Evolutionary conservation across 2,329 filamentous ascomycete genomes (phyloP).

Genomic region (Ceratocystis lukuohia): DNA sequence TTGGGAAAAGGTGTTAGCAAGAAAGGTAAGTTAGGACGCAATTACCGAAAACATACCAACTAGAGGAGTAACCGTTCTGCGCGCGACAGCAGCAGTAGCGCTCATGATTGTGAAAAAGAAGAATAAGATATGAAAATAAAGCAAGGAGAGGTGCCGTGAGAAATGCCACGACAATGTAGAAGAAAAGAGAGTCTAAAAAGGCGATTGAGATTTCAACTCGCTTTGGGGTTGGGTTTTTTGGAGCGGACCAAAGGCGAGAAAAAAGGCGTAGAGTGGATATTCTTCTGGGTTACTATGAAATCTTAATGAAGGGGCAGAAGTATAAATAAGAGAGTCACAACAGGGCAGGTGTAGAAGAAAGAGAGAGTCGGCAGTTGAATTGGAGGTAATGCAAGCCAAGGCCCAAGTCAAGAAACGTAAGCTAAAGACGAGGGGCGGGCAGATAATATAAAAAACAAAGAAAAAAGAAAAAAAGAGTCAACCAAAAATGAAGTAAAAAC

Average conservation of each 20-base stretch:
- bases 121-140: background rate
- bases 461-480: background rate
- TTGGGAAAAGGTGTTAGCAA: background rate
- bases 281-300: too few relatives aligned
- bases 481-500: background rate
- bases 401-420: too few relatives aligned
- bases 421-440: background rate
- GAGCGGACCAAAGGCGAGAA: background rate
- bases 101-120: conserved; percentile 15
- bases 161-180: background rate
- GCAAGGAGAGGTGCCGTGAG: background rate
- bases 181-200: background rate
- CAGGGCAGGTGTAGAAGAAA: background rate
- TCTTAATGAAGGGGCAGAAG: background rate
- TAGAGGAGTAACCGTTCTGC: conserved; percentile 16
- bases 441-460: background rate
- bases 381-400: too few relatives aligned
- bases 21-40: background rate
- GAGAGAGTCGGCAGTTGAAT: background rate
- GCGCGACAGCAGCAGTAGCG: conserved; percentile 16
- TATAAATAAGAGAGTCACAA: conserved; percentile 5
- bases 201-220: background rate
- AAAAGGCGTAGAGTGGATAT: too few relatives aligned
- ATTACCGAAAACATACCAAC: conserved; percentile 13
- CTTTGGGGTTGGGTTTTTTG: background rate